A percentile compares a stretch with the other conserved stretches of the same genome.
Conservation (phyloP, 192 early-diverging fungal genomes). For the Entomortierella beljakovae region DNA sequence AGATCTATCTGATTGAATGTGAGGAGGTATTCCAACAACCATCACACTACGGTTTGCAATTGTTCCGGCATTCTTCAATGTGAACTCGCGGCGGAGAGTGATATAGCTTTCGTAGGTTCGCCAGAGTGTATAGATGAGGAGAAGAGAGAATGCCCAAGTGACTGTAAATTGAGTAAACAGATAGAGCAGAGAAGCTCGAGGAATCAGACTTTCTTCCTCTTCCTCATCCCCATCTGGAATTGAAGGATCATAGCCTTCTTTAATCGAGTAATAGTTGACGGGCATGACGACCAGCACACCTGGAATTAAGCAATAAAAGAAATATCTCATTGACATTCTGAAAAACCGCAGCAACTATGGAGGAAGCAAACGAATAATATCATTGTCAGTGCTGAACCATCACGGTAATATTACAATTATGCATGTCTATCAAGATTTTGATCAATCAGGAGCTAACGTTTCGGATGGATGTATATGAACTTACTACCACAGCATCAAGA, state of each 20-base stretch:
- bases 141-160: conserved; percentile 66
- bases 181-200: conserved; percentile 24
- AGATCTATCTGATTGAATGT: conserved; percentile 61
- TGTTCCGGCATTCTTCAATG: conserved; percentile 51
- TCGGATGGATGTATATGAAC: background rate
- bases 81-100: conserved; percentile 56
- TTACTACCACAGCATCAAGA: conserved; percentile 68
- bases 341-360: conserved; percentile 65
- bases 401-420: too few species aligned
- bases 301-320: conserved; percentile 59
- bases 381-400: too few species aligned
- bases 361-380: background rate
- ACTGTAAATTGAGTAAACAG: conserved; percentile 54
- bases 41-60: conserved; percentile 73
- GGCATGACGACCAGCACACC: conserved; percentile 60
- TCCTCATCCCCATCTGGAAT: conserved; percentile 7
- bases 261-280: conserved; percentile 43
- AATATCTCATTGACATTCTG: conserved; percentile 59
- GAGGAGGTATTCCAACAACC: conserved; percentile 73
- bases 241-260: background rate
- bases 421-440: too few species aligned
- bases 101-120: conserved; percentile 65
- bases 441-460: too few species aligned
- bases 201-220: background rate
- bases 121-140: conserved; percentile 61